Evolutionary conservation across 352 stramenopile genomes (phyloP), one percentile per base, ranked within the genome.

Genomic region (Phytophthora fragariae): DNA sequence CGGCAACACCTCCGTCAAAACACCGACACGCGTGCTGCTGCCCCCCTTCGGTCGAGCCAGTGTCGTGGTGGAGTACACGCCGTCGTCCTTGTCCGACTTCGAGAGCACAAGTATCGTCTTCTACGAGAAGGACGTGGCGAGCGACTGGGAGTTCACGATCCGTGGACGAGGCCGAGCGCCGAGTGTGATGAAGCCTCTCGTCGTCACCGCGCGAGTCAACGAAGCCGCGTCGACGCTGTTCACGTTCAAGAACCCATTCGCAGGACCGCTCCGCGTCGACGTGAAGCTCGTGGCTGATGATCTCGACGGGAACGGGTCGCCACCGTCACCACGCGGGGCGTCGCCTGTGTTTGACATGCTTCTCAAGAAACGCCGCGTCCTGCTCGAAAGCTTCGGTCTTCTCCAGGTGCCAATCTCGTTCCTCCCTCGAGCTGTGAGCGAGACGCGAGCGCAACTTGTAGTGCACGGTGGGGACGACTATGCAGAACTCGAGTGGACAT

Each of bases 341-440:
- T 15, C 27, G 7, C 49, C 71, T 11, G 82, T 92, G 15, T 96
- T 97, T 62, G 82, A 92, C 37, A 88, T 97, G 60, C 68, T 95
- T 0, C 75, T 96, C 15, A 95, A 92, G 59, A 92, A 89, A 58
- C 74, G 64, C 2, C 81, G 83, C 11, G 77, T 98, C 1, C 70
- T 91, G n/a, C 76, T 98, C 2, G 83, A 95, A 29, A 85, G 89
- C 11, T 98, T 98, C 68, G 78, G 78, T 0, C 77, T 86, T 2
- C 60, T 98, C 11, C 94, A 98, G 65, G 84, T 99, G 1, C 94
- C 96, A 1, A 95, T 99, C 41, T 94, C 82, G 6, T 99, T 99
- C 68, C 59, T 91, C 3, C 96, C 96, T 24, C 79, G 83, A 41
- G 83, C 66, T 46, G 89, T 95, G 12, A 90, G 82, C 24, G 86